Base-by-base conservation (phyloP, 2,329 filamentous ascomycete genomes). In the Pseudopyricularia javanii region DNA sequence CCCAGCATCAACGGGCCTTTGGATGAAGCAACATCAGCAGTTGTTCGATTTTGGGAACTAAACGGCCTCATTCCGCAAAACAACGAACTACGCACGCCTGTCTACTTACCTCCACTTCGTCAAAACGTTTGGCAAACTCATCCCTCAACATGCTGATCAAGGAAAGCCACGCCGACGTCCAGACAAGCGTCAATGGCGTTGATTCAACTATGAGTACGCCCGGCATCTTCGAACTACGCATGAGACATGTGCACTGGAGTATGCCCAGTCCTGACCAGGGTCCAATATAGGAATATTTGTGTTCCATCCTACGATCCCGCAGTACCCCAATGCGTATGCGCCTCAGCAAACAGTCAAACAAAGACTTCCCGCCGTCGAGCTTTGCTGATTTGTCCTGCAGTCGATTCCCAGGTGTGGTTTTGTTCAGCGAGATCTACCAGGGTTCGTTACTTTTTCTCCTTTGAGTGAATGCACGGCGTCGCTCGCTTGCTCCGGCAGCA, bases 381-480 rank as follows among this genome's bases (percentile, higher is more conserved):
- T 45, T 22, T 12, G 22, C 40, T 45, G 40, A 32, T 48, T 45
- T 59, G 52, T n/a, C 15, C 22, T 52, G n/a, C 55, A 81, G 80
- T 30, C 74, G 75, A 50, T 95, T 95, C 62, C 90, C 90, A 0
- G 90, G 87, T 20, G 87, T 96, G 5, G 85, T 88, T 14, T 75
- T 96, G 54, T 96, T 95, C 66, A 91, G 85, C 60, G 91, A 96
- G 70, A 96, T 96, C 62, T 96, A 96, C 64, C 91, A 96, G 82
- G 90, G 89, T 90, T 68, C 32, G 49, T 37, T 50, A n/a, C 26
- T 45, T 24, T 22, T 45, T 22, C 17, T 26, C 40, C 24, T 9
- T 24, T 9, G 20, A 45, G 17, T 45, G n/a, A 26, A 45, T 26
- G 40, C 22, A 22, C 40, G 24, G 40, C 17, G 20, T 26, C 20